Percentiles rank a stretch among this genome's conserved stretches.
Evolutionary conservation across 495 filamentous ascomycete species (phyloP).

Genomic region (Penicillium diatomitis): DNA sequence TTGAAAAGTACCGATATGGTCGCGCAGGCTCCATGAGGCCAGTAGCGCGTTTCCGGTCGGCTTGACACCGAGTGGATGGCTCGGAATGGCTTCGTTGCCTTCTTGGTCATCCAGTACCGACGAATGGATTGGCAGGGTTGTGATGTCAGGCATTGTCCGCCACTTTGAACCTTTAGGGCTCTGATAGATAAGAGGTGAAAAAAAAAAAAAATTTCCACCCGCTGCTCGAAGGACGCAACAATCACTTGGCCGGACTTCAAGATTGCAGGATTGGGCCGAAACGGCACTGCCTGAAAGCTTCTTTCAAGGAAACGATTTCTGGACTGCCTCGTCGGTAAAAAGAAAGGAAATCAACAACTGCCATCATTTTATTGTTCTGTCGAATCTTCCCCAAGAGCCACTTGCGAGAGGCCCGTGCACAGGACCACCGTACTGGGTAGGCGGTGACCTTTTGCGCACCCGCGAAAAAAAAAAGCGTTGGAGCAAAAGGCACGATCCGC

Average conservation of each 20-base stretch:
- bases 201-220: no score
- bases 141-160: constrained; percentile 25
- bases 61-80: constrained; percentile 78
- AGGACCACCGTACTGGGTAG: constrained; percentile 2
- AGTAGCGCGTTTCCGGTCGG: constrained; percentile 80
- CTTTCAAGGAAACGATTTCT: no score
- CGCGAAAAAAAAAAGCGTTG: constrained; percentile 31
- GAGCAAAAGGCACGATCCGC: constrained; percentile 17
- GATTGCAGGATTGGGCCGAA: no score
- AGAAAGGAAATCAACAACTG: not conserved
- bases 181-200: no score
- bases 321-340: not conserved
- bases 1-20: constrained; percentile 52
- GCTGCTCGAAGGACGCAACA: no score
- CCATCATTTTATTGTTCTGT: not conserved
- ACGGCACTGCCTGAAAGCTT: no score
- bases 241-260: no score
- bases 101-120: constrained; percentile 11
- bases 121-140: constrained; percentile 16
- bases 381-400: constrained; percentile 1
- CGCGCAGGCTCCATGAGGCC: constrained; percentile 55
- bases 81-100: constrained; percentile 45
- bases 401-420: constrained; percentile 9
- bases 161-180: constrained; percentile 17
- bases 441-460: constrained; percentile 14